These are phyloP conservation scores for Hemisphaericaspora lyxosophila DNA, from an alignment of 1,139 yeast species.

Conservation along the genomic window DNA sequence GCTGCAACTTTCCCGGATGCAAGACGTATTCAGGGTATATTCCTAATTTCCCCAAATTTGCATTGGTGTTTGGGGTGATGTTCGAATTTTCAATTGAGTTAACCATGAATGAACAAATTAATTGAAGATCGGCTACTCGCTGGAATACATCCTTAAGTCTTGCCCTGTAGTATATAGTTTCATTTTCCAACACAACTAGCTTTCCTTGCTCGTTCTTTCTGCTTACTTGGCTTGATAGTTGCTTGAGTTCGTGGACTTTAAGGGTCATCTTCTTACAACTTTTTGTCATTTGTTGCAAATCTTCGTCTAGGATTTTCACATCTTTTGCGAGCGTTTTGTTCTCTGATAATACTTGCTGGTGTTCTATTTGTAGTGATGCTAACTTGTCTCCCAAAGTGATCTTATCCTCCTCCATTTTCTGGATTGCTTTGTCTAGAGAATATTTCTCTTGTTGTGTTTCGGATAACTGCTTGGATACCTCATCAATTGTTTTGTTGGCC, in stretches of 20 bases:
- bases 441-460: background rate
- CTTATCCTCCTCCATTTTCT: background rate
- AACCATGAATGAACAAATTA: constrained; percentile 51
- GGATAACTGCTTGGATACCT: background rate
- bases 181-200: constrained; percentile 17
- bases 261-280: constrained; percentile 10
- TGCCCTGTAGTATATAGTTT: constrained; percentile 38
- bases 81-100: constrained; percentile 48
- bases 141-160: constrained; percentile 37
- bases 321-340: constrained; percentile 7
- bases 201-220: constrained; percentile 4
- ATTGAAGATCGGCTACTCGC: constrained; percentile 48
- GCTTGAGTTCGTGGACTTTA: constrained; percentile 5
- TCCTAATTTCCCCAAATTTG: constrained; percentile 46
- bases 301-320: constrained; percentile 6
- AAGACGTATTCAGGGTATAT: constrained; percentile 44
- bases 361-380: background rate
- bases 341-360: background rate
- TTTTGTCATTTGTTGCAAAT: constrained; percentile 8
- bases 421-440: background rate
- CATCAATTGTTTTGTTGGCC: constrained; percentile 1
- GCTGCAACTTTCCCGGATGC: constrained; percentile 4
- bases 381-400: background rate
- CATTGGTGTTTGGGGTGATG: constrained; percentile 32
- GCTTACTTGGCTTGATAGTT: constrained; percentile 1